Base-by-base conservation (phyloP, 2,329 filamentous ascomycete species). In the Keithomyces neogunnii region DNA sequence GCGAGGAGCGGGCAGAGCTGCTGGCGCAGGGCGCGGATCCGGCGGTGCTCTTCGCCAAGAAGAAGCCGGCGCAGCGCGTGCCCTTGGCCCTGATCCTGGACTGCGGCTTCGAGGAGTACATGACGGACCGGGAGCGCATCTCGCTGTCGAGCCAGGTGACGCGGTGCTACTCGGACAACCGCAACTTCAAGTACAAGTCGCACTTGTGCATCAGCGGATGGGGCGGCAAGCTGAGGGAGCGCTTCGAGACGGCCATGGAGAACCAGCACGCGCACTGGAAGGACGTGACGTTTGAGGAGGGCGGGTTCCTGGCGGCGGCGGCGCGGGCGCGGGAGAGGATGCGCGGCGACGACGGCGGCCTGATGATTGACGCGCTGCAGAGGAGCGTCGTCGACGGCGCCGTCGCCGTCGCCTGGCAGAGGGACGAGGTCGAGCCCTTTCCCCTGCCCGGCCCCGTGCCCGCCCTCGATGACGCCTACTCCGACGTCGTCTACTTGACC, bases 51-150 rank as follows among this genome's bases (percentile, higher is more conserved):
- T 57, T 62, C 35, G 63, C 64, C 51, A 65, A 63, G 63, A 71
- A 66, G 55, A 64, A 63, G 45, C 61, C 60, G 42, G 62, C 69
- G 43, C 71, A 75, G 47, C 79, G 82, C 51, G 77, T 95, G 0
- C 90, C 91, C 2, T 72, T 97, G 28, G 81, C 88, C 0, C 73
- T 99, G 57, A 76, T 99, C 53, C 73, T 99, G 56, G 93, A 99
- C 71, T 97, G 92, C 69, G 84, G 88, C 58, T 99, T 95, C 65
- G 91, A 99, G 66, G 75, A 87, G 42, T 80, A 91, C 63, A 99
- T 99, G 93, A 77, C 77, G 48, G 87, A 92, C 38, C 86, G 87
- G 59, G 93, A 99, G 69, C 75, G 88, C 32, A 84, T 91, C 51
- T 96, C 89, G 4, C 77, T 99, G 10, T 81, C 82, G 1, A 81